These are phyloP conservation scores for Sugiyamaella novakii DNA, from an alignment of 1,139 yeast genomes.

Conservation along the genomic window DNA sequence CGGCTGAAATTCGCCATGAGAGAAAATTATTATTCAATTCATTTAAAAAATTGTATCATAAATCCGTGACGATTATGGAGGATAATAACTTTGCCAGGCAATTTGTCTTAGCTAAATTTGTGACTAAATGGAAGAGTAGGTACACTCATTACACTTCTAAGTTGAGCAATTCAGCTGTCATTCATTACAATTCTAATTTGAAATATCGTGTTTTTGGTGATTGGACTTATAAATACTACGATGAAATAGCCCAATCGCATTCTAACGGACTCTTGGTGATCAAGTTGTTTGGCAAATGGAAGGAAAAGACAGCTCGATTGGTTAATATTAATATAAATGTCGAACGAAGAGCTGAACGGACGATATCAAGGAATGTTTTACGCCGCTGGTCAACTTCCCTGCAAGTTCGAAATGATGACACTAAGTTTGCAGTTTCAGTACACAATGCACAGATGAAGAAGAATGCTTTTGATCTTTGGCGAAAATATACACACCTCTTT, in stretches of 20 bases:
- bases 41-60: slow-evolving; percentile 15
- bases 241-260: slow-evolving; percentile 4
- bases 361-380: background rate
- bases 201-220: slow-evolving; percentile 7
- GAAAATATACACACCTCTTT: slow-evolving; percentile 4
- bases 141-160: background rate
- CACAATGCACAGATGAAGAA: background rate
- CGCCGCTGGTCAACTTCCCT: background rate
- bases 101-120: slow-evolving; percentile 13
- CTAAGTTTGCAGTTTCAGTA: background rate
- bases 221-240: slow-evolving; percentile 17
- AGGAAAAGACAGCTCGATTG: background rate
- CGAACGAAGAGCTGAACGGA: background rate
- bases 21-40: slow-evolving; percentile 5
- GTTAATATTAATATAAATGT: background rate
- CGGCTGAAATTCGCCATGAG: slow-evolving; percentile 14
- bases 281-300: slow-evolving; percentile 3
- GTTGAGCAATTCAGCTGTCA: background rate
- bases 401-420: background rate
- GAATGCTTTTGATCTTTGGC: slow-evolving; percentile 10
- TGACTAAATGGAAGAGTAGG: slow-evolving; percentile 15
- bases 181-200: slow-evolving; percentile 4
- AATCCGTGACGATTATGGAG: slow-evolving; percentile 2
- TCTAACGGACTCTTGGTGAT: background rate
- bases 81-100: slow-evolving; percentile 14